A percentile compares a stretch with the other conserved stretches of the same genome.
Conservation (phyloP, 495 filamentous ascomycete genomes). For the Xylona heveae region DNA sequence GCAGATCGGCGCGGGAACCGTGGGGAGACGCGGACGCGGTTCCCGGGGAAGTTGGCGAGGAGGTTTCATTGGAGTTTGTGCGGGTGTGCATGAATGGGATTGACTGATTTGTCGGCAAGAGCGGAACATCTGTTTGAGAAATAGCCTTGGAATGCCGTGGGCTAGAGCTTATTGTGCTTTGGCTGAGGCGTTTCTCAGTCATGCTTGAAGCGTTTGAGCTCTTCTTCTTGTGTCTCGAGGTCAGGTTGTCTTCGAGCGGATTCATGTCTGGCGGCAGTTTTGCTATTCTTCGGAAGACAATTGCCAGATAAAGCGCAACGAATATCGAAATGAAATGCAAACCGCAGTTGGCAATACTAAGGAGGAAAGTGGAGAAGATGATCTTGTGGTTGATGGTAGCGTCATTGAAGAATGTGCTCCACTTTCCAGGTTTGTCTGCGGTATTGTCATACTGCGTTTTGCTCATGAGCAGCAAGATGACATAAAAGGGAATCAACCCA, state of each 20-base stretch:
- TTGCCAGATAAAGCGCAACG: conserved; percentile 45
- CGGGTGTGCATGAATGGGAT: conserved; percentile 64
- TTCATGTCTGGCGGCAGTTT: conserved; percentile 80
- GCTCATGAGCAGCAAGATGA: conserved; percentile 41
- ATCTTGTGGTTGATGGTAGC: conserved; percentile 27
- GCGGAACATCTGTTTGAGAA: conserved; percentile 31
- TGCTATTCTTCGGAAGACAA: conserved; percentile 63
- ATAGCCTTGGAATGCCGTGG: conserved; percentile 18
- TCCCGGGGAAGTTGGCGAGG: conserved; percentile 11
- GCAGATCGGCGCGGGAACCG: conserved; percentile 27
- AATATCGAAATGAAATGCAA: conserved; percentile 48
- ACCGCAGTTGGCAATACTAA: conserved; percentile 33
- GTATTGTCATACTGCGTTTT: conserved; percentile 25
- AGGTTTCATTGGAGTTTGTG: conserved; percentile 27
- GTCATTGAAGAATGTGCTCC: conserved; percentile 38
- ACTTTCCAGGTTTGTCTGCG: conserved; percentile 24
- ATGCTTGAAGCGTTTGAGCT: conserved; percentile 41
- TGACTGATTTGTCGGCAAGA: conserved; percentile 33
- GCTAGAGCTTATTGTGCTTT: conserved; percentile 25
- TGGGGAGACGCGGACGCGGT: conserved; percentile 14
- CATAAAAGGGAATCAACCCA: conserved; percentile 53
- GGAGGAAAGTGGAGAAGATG: conserved; percentile 38
- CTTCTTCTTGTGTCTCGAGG: conserved; percentile 57
- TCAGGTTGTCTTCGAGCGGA: conserved; percentile 68
- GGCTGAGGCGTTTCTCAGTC: conserved; percentile 27